Evolutionary conservation across 176 grass and related monocot genomes (phyloP), one percentile per base, ranked within the genome.

Genomic region (Metroxylon sagu): DNA sequence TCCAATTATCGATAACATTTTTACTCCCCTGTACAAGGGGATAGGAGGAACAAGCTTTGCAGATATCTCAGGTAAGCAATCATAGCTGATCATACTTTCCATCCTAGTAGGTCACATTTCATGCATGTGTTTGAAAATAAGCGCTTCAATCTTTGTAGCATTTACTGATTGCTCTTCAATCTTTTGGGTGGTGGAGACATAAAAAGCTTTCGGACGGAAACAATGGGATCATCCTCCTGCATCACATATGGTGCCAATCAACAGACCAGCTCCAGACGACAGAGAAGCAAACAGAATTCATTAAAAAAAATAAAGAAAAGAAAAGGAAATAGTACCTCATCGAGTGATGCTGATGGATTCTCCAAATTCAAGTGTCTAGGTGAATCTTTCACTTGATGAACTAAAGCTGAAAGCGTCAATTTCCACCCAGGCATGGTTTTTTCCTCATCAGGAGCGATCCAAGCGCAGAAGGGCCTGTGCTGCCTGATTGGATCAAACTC

Each of bases 401-500:
- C 80, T 76, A 97, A 79, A 31, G 94, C 88, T 3, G 48, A 65
- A 43, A 98, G 76, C 49, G 67, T 89, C 71, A 89, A 50, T 69
- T 76, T 89, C 84, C 94, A 98, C 35, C 93, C 93, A 62, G 88
- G 81, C 52, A 85, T 67, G 16, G 56, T 56, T 39, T 78, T 72
- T 57, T 75, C 56, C 14, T 53, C 26, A 61, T 92, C 76, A 19
- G 74, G 84, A 71, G 83, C 66, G 50, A 83, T 83, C 93, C 93
- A 98, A 56, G 94, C 84, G 72, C 94, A 98, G 73, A 92, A 98
- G 15, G 81, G 71, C 67, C 94, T 70, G 76, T 98, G 94, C 52
- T 92, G 88, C 82, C 76, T 93, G 57, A 93, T 71, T 75, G 88
- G 88, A 58, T 98, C 94, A 61, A 98, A 89, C 61, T 85, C 78